Percentiles rank a stretch among this genome's conserved stretches.
phyloP scores from a whole-genome alignment of 495 filamentous ascomycete genomes.

The Pseudomonodictys pantanalensis region DNA sequence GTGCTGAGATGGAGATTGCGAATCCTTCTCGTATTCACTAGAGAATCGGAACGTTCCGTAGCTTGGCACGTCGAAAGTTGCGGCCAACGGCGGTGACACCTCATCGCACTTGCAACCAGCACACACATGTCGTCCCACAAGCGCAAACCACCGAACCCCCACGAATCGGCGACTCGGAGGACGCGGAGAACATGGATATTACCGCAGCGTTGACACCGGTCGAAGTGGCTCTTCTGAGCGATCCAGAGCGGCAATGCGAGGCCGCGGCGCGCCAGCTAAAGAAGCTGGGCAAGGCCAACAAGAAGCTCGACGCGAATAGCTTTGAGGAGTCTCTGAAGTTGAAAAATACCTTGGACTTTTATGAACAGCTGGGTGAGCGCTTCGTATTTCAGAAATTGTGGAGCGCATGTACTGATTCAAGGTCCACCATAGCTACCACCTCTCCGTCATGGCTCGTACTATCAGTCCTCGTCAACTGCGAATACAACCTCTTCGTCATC shows the following conservation, averaged over 20 bases:
- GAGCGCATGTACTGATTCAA: not conserved
- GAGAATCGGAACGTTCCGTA: not conserved
- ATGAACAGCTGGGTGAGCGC: slow-evolving; percentile 23
- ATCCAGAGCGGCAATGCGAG: slow-evolving; percentile 2
- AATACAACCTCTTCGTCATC: slow-evolving; percentile 32
- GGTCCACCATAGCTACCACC: not conserved
- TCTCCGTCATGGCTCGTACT: slow-evolving; percentile 11
- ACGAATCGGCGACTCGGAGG: not conserved
- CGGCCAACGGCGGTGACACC: not conserved
- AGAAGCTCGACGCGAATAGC: not conserved
- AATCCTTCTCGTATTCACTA: not conserved
- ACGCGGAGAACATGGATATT: slow-evolving; percentile 15
- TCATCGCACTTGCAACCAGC: not conserved
- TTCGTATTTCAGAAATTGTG: not conserved
- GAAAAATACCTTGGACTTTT: slow-evolving; percentile 33
- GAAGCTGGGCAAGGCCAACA: not conserved
- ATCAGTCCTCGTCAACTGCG: slow-evolving; percentile 32
- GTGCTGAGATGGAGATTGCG: too few species aligned
- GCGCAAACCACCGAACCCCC: not conserved
- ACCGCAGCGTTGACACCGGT: slow-evolving; percentile 14
- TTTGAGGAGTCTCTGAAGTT: slow-evolving; percentile 32
- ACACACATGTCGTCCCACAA: slow-evolving; percentile 16
- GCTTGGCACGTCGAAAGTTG: not conserved
- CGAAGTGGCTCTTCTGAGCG: slow-evolving; percentile 13
- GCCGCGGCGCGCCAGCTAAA: not conserved